These are phyloP conservation scores for Saccharata proteae DNA, from an alignment of 2,329 filamentous ascomycete genomes.

Conservation along the genomic window DNA sequence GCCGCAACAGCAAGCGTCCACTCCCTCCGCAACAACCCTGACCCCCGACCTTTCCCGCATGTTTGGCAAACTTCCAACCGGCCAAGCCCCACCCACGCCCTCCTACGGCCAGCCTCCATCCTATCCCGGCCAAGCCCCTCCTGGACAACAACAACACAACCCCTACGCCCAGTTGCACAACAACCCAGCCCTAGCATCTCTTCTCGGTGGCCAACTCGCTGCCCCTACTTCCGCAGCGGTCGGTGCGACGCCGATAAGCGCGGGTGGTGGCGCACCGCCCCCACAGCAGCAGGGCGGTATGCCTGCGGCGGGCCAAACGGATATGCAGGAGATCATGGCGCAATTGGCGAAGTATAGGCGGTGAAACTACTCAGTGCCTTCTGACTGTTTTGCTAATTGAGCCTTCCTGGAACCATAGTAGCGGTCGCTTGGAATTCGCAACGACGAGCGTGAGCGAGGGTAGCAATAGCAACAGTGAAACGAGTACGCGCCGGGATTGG, in stretches of 20 bases:
- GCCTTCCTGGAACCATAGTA: too few species aligned
- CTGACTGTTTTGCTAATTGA: too few species aligned
- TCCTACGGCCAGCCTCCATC: constrained; percentile 15
- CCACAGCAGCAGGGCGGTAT: too few species aligned
- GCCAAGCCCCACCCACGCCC: constrained; percentile 15
- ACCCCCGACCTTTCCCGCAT: constrained; percentile 26
- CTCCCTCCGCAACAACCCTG: constrained; percentile 10
- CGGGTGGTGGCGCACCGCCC: constrained; percentile 8
- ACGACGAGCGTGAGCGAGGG: too few species aligned
- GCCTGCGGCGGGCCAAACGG: too few species aligned
- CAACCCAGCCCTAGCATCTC: constrained; percentile 19
- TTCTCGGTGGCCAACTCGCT: constrained; percentile 13
- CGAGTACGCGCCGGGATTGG: too few species aligned
- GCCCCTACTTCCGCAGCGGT: constrained; percentile 16
- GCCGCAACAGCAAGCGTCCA: constrained; percentile 14
- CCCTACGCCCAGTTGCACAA: constrained; percentile 15
- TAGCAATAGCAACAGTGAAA: too few species aligned
- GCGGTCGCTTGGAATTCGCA: too few species aligned
- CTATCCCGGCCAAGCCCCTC: constrained; percentile 14
- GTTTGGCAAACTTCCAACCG: constrained; percentile 16
- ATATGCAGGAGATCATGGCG: constrained; percentile 64
- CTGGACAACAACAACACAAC: constrained; percentile 15
- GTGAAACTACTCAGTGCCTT: too few species aligned
- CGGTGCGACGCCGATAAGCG: constrained; percentile 18
- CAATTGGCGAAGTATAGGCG: constrained; percentile 55